Conservation (phyloP, 805 yeast species). For the Cyberlindnera lachancei region DNA sequence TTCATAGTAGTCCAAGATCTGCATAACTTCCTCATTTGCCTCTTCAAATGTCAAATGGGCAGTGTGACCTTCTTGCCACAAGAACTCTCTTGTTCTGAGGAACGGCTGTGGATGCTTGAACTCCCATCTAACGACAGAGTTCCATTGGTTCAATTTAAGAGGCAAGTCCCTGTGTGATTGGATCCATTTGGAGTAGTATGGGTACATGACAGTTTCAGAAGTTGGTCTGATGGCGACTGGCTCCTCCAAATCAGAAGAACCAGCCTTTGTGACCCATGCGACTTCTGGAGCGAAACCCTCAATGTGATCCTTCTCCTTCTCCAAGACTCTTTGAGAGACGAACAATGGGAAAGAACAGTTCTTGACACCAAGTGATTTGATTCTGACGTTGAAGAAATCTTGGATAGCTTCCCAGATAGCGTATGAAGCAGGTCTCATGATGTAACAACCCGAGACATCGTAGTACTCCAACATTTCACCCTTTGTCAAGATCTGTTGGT, state of each 20-base stretch:
- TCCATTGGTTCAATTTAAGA: slow-evolving; percentile 95
- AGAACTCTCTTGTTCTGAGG: slow-evolving; percentile 95
- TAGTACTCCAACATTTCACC: slow-evolving; percentile 98
- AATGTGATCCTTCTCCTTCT: slow-evolving; percentile 96
- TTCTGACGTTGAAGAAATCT: slow-evolving; percentile 70
- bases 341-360: slow-evolving; percentile 99
- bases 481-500: slow-evolving; percentile 90
- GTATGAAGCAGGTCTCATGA: slow-evolving; percentile 93
- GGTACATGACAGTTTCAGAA: slow-evolving; percentile 99
- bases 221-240: slow-evolving; percentile 99
- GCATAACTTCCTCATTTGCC: slow-evolving; percentile 76
- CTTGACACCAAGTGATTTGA: slow-evolving; percentile 84
- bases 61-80: slow-evolving; percentile 99
- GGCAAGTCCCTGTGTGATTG: slow-evolving; percentile 98
- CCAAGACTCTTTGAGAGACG: slow-evolving; percentile 85
- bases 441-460: slow-evolving; percentile 98
- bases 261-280: slow-evolving; percentile 99
- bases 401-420: slow-evolving; percentile 93
- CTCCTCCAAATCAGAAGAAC: slow-evolving; percentile 88
- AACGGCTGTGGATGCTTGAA: slow-evolving; percentile 99
- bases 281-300: slow-evolving; percentile 99
- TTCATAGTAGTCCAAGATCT: slow-evolving; percentile 81
- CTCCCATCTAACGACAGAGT: slow-evolving; percentile 99
- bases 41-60: slow-evolving; percentile 83
- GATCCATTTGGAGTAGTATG: slow-evolving; percentile 98